Percentiles rank a stretch among this genome's conserved stretches.
phyloP scores from a whole-genome alignment of 495 filamentous ascomycete species.

The Annulohypoxylon nitens region DNA sequence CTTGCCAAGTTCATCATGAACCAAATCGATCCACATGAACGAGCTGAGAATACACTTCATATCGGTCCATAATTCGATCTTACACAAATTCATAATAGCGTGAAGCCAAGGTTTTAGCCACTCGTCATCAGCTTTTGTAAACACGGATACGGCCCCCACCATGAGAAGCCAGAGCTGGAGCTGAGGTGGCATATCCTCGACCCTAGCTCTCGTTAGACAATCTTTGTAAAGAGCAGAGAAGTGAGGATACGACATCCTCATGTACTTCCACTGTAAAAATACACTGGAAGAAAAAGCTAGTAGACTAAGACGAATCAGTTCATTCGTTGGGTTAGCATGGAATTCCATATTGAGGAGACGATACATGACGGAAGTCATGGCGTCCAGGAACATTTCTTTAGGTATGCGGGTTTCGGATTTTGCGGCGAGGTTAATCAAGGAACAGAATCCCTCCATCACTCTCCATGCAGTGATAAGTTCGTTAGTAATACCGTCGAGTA shows the following conservation, averaged over 20 bases:
- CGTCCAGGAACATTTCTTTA: constrained; percentile 49
- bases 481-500: background rate
- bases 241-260: constrained; percentile 46
- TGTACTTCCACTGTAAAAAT: constrained; percentile 58
- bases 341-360: constrained; percentile 55
- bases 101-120: constrained; percentile 51
- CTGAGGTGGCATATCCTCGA: background rate
- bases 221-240: constrained; percentile 37
- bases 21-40: constrained; percentile 55
- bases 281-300: constrained; percentile 55
- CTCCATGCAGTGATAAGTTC: background rate
- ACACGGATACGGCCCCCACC: constrained; percentile 53
- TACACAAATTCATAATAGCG: constrained; percentile 38
- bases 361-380: constrained; percentile 60
- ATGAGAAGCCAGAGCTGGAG: constrained; percentile 55
- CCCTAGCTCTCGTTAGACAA: constrained; percentile 3
- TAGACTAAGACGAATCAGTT: constrained; percentile 57
- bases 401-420: constrained; percentile 41
- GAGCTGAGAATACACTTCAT: constrained; percentile 46
- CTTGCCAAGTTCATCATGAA: constrained; percentile 53
- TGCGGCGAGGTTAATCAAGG: background rate
- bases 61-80: constrained; percentile 46
- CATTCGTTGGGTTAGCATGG: constrained; percentile 44
- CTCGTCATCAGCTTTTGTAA: constrained; percentile 42
- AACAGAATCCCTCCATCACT: constrained; percentile 6